phyloP scores from a whole-genome alignment of 1,284 basidiomycete genomes.

The Cystobasidium pallidum region DNA sequence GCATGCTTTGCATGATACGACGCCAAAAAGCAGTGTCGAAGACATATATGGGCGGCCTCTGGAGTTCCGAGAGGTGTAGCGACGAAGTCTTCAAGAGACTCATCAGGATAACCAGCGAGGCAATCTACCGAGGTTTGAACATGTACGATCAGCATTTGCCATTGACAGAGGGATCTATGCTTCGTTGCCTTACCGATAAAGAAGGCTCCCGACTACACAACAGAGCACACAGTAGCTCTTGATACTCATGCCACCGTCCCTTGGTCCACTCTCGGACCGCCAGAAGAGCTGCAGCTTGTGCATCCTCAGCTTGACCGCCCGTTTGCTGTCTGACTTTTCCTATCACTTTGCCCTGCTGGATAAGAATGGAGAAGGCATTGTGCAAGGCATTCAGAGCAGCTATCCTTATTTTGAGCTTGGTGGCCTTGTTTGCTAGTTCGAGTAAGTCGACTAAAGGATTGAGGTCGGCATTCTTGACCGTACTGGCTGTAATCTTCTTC shows the following conservation, averaged over 20 bases:
- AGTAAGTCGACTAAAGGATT: conserved; percentile 80
- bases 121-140: conserved; percentile 41
- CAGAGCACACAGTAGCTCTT: conserved; percentile 46
- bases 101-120: conserved; percentile 51
- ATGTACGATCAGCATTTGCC: conserved; percentile 15
- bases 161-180: conserved; percentile 11
- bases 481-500: conserved; percentile 9
- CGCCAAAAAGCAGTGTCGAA: conserved; percentile 63
- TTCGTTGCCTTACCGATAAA: conserved; percentile 45
- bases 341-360: conserved; percentile 66
- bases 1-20: conserved; percentile 52
- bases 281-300: conserved; percentile 19
- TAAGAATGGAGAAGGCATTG: conserved; percentile 71
- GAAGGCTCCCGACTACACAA: conserved; percentile 46
- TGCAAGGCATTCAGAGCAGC: conserved; percentile 82
- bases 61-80: conserved; percentile 49
- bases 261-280: conserved; percentile 52
- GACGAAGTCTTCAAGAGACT: conserved; percentile 51
- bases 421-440: conserved; percentile 57
- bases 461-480: conserved; percentile 57
- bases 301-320: conserved; percentile 15
- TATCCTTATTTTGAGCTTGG: conserved; percentile 63
- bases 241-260: conserved; percentile 49
- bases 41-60: conserved; percentile 62
- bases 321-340: conserved; percentile 51